Evolutionary conservation across 768 basidiomycete species (phyloP).

Genomic region (Lentinula sp.): DNA sequence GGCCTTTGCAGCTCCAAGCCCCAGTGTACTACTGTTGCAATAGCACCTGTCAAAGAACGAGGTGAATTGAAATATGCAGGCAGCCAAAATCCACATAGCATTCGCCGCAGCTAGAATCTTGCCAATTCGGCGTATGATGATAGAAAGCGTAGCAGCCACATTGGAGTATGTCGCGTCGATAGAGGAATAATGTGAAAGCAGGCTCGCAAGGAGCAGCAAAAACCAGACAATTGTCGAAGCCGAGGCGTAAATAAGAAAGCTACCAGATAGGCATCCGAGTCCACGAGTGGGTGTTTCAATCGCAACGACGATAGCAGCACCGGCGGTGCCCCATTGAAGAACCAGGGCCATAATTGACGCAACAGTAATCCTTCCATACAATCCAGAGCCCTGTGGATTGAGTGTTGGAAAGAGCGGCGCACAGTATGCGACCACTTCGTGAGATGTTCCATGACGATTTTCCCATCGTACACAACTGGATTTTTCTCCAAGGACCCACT

Average conservation of each 20-base stretch:
- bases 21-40: conserved; percentile 28
- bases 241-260: conserved; percentile 22
- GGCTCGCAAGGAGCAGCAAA: conserved; percentile 22
- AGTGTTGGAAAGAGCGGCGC: neutral
- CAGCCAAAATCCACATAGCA: conserved; percentile 22
- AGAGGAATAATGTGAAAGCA: conserved; percentile 1
- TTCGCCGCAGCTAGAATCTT: conserved; percentile 24
- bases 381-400: conserved; percentile 13
- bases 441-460: conserved; percentile 14
- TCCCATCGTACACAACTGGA: neutral
- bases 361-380: conserved; percentile 17
- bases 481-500: neutral
- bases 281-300: conserved; percentile 25
- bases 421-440: conserved; percentile 17
- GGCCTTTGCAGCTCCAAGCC: conserved; percentile 14
- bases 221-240: conserved; percentile 24
- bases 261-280: conserved; percentile 26
- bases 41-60: conserved; percentile 27
- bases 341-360: conserved; percentile 21
- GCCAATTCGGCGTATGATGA: conserved; percentile 22
- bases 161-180: neutral
- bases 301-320: conserved; percentile 20
- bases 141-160: conserved; percentile 14
- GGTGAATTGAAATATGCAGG: conserved; percentile 25
- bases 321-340: conserved; percentile 25